A percentile compares a stretch with the other conserved stretches of the same genome.
phyloP scores from a whole-genome alignment of 2,329 filamentous ascomycete species.

The Alternaria infectoria region DNA sequence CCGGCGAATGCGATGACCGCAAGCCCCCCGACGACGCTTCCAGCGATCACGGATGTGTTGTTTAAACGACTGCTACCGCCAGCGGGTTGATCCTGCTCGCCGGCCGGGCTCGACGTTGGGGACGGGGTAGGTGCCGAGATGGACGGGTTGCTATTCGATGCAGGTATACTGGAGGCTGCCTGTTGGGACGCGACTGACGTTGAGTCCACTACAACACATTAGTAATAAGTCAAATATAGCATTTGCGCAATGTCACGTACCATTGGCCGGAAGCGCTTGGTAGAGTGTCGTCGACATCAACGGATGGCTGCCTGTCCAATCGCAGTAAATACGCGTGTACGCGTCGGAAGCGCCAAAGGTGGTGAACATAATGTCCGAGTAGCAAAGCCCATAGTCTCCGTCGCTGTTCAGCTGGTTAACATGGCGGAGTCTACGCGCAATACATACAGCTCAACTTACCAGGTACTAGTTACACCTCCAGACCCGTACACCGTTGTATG shows the following conservation, averaged over 20 bases:
- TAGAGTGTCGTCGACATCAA: neutral
- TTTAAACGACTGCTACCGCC: no score
- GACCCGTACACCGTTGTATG: neutral
- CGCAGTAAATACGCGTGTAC: constrained; percentile 4
- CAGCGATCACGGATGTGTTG: neutral
- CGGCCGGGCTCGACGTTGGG: neutral
- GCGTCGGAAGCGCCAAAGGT: neutral
- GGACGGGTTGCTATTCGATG: neutral
- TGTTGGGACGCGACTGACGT: neutral
- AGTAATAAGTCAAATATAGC: neutral
- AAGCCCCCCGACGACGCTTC: neutral
- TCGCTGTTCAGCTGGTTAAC: neutral
- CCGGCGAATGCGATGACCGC: constrained; percentile 4
- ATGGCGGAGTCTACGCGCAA: neutral
- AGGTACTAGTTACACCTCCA: neutral
- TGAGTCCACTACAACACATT: neutral
- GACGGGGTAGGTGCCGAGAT: neutral
- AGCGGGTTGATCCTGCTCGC: neutral
- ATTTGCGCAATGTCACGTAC: neutral
- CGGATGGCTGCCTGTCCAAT: neutral
- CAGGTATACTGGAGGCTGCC: neutral
- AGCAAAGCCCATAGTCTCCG: neutral
- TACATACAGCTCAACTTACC: neutral
- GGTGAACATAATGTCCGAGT: constrained; percentile 1
- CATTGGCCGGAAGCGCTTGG: neutral